Percentiles rank a stretch among this genome's conserved stretches.
These are phyloP conservation scores for Rhizoclosmatium sp. DNA, from an alignment of 192 early-diverging fungal genomes.

Conservation along the genomic window DNA sequence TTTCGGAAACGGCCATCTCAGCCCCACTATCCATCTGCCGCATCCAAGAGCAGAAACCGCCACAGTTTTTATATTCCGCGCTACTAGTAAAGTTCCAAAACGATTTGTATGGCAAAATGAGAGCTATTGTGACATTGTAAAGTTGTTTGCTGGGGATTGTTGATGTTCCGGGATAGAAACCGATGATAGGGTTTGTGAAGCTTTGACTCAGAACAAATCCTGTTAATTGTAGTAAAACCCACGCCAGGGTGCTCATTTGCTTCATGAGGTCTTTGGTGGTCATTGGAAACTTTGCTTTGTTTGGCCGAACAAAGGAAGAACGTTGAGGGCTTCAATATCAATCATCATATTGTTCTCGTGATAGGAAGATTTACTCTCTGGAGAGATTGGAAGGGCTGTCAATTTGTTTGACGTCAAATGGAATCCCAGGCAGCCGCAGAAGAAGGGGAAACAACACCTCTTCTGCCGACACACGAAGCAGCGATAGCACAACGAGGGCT, in stretches of 20 bases:
- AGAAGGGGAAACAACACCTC: background rate
- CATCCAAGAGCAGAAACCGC: background rate
- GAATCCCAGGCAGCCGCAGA: background rate
- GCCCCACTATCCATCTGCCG: conserved; percentile 13
- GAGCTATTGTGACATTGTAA: conserved; percentile 8
- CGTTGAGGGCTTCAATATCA: no score
- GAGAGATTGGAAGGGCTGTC: no score
- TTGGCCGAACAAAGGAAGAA: background rate
- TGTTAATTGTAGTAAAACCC: background rate
- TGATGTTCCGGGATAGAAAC: background rate
- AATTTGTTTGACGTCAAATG: no score
- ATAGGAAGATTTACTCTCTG: no score
- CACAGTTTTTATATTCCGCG: background rate
- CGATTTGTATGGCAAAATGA: conserved; percentile 4
- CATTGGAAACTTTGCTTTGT: background rate
- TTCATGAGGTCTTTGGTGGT: no score
- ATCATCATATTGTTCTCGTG: no score
- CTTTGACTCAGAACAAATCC: background rate
- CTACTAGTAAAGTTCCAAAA: conserved; percentile 4
- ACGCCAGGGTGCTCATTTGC: background rate
- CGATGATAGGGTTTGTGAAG: background rate
- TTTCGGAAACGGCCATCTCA: background rate
- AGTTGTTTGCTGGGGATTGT: background rate
- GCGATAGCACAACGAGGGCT: background rate
- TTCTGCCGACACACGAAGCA: background rate